Percentiles rank a stretch among this genome's conserved stretches.
Conservation (phyloP, 1,139 yeast genomes). For the Kodamaea plutei region DNA sequence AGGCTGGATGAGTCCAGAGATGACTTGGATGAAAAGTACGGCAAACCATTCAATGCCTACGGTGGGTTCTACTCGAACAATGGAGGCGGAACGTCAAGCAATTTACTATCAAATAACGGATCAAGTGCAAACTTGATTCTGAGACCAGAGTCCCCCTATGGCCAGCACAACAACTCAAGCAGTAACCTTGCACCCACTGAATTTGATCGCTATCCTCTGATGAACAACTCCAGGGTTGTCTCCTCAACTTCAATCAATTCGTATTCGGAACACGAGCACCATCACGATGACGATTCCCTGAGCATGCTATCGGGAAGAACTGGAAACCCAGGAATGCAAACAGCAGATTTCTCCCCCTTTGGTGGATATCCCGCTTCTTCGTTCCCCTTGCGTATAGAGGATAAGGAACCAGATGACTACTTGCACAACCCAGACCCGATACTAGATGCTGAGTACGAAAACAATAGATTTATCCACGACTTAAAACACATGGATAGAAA, state of each 20-base stretch:
- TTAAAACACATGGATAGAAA: constrained; percentile 56
- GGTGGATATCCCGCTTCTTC: constrained; percentile 92
- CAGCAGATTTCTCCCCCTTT: constrained; percentile 64
- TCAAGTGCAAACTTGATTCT: constrained; percentile 2
- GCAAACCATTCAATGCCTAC: constrained; percentile 16
- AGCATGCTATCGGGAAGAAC: not conserved
- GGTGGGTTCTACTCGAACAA: constrained; percentile 14
- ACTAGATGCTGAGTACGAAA: constrained; percentile 75
- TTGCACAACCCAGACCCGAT: constrained; percentile 92
- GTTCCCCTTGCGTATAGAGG: constrained; percentile 82
- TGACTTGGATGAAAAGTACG: constrained; percentile 10
- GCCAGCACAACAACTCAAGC: constrained; percentile 5
- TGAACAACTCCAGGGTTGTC: constrained; percentile 16
- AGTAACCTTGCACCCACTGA: constrained; percentile 15
- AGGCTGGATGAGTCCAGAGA: constrained; percentile 5
- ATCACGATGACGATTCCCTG: constrained; percentile 2
- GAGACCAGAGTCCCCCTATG: constrained; percentile 5
- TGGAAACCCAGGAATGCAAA: constrained; percentile 9
- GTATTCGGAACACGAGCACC: not conserved
- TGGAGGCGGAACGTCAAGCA: constrained; percentile 13
- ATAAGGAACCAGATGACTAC: constrained; percentile 88
- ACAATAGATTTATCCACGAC: constrained; percentile 55
- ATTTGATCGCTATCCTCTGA: constrained; percentile 18
- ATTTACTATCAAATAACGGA: constrained; percentile 7
- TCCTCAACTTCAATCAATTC: constrained; percentile 13